Evolutionary conservation across 2,329 filamentous ascomycete species (phyloP).

Genomic region (Botrytis cinerea): DNA sequence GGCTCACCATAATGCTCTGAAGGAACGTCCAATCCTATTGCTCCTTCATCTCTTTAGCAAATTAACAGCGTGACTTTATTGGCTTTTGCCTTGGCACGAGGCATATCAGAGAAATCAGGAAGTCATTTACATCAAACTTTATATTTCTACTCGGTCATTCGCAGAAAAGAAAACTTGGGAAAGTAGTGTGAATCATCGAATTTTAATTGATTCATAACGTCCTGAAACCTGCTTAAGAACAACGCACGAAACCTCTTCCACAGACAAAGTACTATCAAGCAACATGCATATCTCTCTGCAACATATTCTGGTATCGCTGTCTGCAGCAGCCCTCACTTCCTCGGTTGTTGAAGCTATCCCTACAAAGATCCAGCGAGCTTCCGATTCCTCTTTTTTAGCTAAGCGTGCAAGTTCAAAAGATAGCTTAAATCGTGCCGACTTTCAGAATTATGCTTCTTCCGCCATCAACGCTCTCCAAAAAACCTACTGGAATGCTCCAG

Average conservation of each 20-base stretch:
- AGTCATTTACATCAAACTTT: background rate
- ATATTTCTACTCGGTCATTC: background rate
- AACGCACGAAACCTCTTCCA: background rate
- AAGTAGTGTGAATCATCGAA: background rate
- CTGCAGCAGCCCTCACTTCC: background rate
- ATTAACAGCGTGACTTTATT: background rate
- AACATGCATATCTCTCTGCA: constrained; percentile 15
- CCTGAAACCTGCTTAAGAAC: background rate
- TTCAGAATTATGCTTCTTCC: constrained; percentile 20
- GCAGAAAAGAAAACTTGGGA: background rate
- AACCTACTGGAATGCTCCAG: constrained; percentile 52
- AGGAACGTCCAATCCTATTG: background rate
- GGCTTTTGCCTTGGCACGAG: background rate
- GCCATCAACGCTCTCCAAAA: constrained; percentile 21
- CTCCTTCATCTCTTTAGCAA: background rate
- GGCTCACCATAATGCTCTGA: background rate
- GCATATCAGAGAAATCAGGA: background rate
- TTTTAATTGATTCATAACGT: background rate
- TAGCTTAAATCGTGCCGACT: background rate
- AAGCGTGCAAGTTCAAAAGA: background rate
- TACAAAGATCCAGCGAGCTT: background rate
- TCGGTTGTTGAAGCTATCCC: constrained; percentile 3
- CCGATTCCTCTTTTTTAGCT: background rate
- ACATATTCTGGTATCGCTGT: background rate
- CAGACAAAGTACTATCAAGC: background rate